Percentiles rank a stretch among this genome's conserved stretches.
Evolutionary conservation across 1,284 basidiomycete genomes (phyloP).

Genomic region (Cutaneotrichosporon cavernicola): DNA sequence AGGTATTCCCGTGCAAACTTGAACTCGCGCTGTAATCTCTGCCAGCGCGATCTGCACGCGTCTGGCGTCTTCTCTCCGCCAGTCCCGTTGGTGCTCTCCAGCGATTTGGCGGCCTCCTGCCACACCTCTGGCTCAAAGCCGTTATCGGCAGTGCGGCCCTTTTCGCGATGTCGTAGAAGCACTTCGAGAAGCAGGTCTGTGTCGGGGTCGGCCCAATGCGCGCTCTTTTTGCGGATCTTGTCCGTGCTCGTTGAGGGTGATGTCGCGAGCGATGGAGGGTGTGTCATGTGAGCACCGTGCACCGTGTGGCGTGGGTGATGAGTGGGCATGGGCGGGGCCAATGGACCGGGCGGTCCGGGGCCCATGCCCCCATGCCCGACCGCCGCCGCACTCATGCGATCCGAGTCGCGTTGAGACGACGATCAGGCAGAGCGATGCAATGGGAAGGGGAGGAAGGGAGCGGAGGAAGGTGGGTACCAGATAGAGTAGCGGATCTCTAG

Average conservation of each 20-base stretch:
- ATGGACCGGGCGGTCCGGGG: conserved; percentile 11
- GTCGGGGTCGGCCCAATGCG: conserved; percentile 45
- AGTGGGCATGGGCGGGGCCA: not conserved
- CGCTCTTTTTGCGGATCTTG: conserved; percentile 38
- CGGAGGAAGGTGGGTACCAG: not conserved
- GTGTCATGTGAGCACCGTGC: conserved; percentile 1
- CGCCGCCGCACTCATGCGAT: conserved; percentile 16
- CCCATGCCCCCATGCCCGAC: conserved; percentile 10
- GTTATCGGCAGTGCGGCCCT: conserved; percentile 44
- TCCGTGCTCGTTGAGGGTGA: conserved; percentile 4
- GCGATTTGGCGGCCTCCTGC: conserved; percentile 34
- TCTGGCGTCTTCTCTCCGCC: conserved; percentile 49
- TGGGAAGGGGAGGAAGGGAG: not conserved
- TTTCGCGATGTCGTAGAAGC: conserved; percentile 37
- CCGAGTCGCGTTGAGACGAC: conserved; percentile 5
- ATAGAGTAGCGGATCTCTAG: not conserved
- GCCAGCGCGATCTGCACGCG: conserved; percentile 49
- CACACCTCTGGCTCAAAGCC: conserved; percentile 50
- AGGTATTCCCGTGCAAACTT: conserved; percentile 40
- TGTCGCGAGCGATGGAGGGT: conserved; percentile 4
- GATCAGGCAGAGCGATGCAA: not conserved
- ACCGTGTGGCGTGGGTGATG: not conserved
- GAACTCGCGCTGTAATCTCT: conserved; percentile 46
- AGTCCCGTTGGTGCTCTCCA: conserved; percentile 32
- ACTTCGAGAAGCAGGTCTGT: conserved; percentile 38